Evolutionary conservation across 306 rosid genomes (phyloP), one percentile per base, ranked within the genome.

Genomic region (Ochetophila trinervis): DNA sequence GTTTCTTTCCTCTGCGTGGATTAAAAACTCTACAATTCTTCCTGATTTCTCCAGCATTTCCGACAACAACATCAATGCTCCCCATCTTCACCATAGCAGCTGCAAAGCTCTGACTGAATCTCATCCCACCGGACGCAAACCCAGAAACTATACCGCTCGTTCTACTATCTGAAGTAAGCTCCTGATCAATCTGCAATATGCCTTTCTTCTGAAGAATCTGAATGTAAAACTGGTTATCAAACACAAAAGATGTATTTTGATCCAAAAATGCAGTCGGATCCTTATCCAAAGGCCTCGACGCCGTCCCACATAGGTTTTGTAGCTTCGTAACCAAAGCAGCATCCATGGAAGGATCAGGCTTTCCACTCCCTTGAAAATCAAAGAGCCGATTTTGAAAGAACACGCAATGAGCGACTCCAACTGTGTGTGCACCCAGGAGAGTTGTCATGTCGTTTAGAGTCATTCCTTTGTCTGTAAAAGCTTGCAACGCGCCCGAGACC

Each of bases 341-440:
- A 30, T 87, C 90, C 84, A 87, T 77, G 0, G 81, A 48, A 3
- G 86, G 81, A 36, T 83, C 83, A 1, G 55, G 30, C 2, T 42
- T 14, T 1, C 70, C 75, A 1, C 70, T 53, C 18, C 48, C 78
- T 8, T 54, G 36, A 16, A 49, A 60, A 4, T 67, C 53, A 0
- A 74, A 77, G 9, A 88, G 73, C 72, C 87, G 70, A 5, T 56
- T 18, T 2, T 48, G 0, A 5, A 88, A 68, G 75, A 85, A 85
- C 13, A 11, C 57, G 45, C 95, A 85, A 34, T 83, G 91, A 1
- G 71, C 59, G 1, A 81, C 72, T 42, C 88, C 91, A 44, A 85
- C 78, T 0, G 95, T 85, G 65, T 88, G 95, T 0, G 84, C 91
- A 2, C 95, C 95, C 34, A 85, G 44, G 7, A 88, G 87, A 1